A percentile compares a stretch with the other conserved stretches of the same genome.
Evolutionary conservation across 805 yeast species (phyloP).

Genomic region (Ogataea polymorpha): DNA sequence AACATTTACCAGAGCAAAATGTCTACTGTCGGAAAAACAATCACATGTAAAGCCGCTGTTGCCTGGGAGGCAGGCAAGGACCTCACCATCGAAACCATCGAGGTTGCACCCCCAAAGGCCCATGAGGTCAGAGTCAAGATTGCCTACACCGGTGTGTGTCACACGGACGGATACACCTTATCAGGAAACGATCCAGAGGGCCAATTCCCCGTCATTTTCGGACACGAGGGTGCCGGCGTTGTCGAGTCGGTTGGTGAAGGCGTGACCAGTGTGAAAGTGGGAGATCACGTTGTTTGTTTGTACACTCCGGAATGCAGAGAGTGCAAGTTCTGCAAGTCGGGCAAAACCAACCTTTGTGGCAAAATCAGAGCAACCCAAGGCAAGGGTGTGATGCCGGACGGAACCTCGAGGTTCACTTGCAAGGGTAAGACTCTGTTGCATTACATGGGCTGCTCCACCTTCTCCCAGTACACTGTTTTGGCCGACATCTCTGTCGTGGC

Average conservation of each 20-base stretch:
- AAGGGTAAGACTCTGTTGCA: conserved; percentile 83
- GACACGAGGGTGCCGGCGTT: conserved; percentile 98
- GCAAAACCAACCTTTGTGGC: conserved; percentile 95
- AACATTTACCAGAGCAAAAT: conserved; percentile 11
- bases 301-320: conserved; percentile 96
- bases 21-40: conserved; percentile 39
- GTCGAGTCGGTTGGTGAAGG: conserved; percentile 96
- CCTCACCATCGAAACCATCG: conserved; percentile 77
- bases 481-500: conserved; percentile 97
- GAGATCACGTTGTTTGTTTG: conserved; percentile 89
- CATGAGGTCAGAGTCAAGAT: conserved; percentile 95
- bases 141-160: conserved; percentile 91
- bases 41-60: conserved; percentile 92
- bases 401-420: conserved; percentile 84
- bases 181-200: conserved; percentile 97
- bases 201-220: conserved; percentile 86
- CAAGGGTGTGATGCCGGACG: conserved; percentile 98
- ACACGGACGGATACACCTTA: conserved; percentile 95
- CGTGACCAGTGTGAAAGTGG: conserved; percentile 83
- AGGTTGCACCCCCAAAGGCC: conserved; percentile 91
- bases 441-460: conserved; percentile 98
- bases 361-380: conserved; percentile 97
- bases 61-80: conserved; percentile 91
- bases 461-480: conserved; percentile 95
- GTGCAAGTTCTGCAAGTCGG: conserved; percentile 92